A percentile compares a stretch with the other conserved stretches of the same genome.
phyloP scores from a whole-genome alignment of 2,329 filamentous ascomycete species.

The Apiospora pterosperma region DNA sequence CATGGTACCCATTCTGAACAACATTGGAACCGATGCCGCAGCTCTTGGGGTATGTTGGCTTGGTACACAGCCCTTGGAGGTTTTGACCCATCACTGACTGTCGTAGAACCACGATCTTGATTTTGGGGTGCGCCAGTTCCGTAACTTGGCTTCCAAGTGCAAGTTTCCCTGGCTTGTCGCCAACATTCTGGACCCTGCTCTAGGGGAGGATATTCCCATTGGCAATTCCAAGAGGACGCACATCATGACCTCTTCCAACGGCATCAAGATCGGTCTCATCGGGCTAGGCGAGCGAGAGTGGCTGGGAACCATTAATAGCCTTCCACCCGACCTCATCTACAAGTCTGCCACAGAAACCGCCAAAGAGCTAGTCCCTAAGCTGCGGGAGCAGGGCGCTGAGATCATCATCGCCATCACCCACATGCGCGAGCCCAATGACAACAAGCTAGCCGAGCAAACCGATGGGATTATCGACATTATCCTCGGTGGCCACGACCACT shows the following conservation, averaged over 20 bases:
- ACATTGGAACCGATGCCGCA: constrained; percentile 73
- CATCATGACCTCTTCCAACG: constrained; percentile 77
- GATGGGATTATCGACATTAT: constrained; percentile 79
- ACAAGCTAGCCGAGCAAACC: constrained; percentile 74
- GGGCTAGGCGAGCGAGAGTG: constrained; percentile 86
- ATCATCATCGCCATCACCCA: constrained; percentile 82
- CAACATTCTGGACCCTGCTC: constrained; percentile 80
- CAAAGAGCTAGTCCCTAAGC: constrained; percentile 66
- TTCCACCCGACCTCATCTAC: constrained; percentile 81
- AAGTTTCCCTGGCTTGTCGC: constrained; percentile 86
- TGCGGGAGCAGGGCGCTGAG: constrained; percentile 76
- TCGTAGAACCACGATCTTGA: constrained; percentile 84
- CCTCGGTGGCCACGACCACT: constrained; percentile 87
- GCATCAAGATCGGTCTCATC: constrained; percentile 81
- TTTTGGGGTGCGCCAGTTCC: constrained; percentile 81
- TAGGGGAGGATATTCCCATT: constrained; percentile 72
- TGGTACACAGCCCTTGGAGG: neutral
- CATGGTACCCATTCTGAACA: constrained; percentile 84
- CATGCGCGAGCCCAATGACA: constrained; percentile 84
- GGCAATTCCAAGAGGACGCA: constrained; percentile 72
- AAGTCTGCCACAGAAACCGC: constrained; percentile 74
- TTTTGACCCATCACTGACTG: neutral
- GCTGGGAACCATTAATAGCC: constrained; percentile 82
- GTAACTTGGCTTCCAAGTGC: constrained; percentile 69
- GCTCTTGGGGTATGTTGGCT: constrained; percentile 67